Base-by-base conservation (phyloP, 768 basidiomycete species). In the Suillus subalutaceus region DNA sequence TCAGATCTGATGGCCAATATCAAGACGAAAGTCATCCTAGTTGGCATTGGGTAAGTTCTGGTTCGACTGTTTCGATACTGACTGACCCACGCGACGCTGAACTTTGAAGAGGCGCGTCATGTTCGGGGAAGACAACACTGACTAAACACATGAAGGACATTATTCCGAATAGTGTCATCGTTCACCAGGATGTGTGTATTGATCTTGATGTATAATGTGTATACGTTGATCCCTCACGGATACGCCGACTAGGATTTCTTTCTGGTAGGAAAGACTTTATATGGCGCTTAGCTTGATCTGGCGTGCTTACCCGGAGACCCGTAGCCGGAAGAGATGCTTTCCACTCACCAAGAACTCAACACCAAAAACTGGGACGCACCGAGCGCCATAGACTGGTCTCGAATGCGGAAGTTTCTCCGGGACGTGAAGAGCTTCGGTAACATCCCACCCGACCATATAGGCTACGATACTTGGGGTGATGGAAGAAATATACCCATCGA, bases 311-410 rank as follows among this genome's bases (percentile, higher is more conserved):
- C 35, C 15, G 38, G 23, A 18, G 3, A 40, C 38, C 37, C 8
- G 30, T 55, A 77, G 76, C 74, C 77, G 6, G 70, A 74, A 67
- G 70, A 74, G 32, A 32, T 73, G 48, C 23, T 78, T 38, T 74
- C 74, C 10, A 64, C 73, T 38, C 94, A 97, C 71, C 90, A 90
- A 0, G 78, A 85, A 20, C 82, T 94, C 70, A 23, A 58, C 8
- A 38, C n/a, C 15, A 92, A 92, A 76, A 97, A 99, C 77, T 99
- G 97, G 97, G 97, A 99, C 74, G 85, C 88, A n/a, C 87, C 96
- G 0, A 94, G 94, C 1, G 96, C 96, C 10, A 92, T 99, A 63
- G 81, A 86, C 23, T 99, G 97, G 97, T 83, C 86, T 13, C 86
- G 88, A 65, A 81, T 99, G 67, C 79, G 89, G 46, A 70, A 74